Conservation (phyloP, 495 filamentous ascomycete species). For the Xylaria intraflava region DNA sequence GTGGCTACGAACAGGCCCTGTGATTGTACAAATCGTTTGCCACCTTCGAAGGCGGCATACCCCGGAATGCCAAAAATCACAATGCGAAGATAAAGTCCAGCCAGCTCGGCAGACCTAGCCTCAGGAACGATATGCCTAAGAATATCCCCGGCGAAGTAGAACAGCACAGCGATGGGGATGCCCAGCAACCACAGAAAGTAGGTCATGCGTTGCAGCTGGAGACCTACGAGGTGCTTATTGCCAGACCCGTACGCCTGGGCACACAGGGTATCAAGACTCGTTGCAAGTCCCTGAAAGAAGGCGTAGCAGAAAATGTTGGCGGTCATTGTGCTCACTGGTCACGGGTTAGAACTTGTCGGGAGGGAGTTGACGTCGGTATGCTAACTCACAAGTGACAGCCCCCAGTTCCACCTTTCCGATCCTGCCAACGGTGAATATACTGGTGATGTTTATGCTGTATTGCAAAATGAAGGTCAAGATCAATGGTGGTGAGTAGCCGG, state of each 20-base stretch:
- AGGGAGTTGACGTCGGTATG: no score
- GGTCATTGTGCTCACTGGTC: conserved; percentile 58
- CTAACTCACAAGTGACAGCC: conserved; percentile 48
- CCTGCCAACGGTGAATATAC: conserved; percentile 60
- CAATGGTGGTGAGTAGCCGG: conserved; percentile 51
- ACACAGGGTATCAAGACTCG: conserved; percentile 65
- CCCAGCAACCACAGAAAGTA: conserved; percentile 57
- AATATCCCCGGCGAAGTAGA: conserved; percentile 51
- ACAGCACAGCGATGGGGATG: conserved; percentile 56
- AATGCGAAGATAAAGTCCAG: conserved; percentile 61
- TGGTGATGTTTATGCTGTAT: conserved; percentile 63
- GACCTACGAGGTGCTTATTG: conserved; percentile 58
- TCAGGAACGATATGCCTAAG: conserved; percentile 56
- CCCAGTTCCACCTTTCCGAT: conserved; percentile 57
- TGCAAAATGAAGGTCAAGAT: conserved; percentile 67
- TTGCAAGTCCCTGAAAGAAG: conserved; percentile 63
- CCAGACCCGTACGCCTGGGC: conserved; percentile 70
- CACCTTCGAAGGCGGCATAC: conserved; percentile 61
- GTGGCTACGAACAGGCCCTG: conserved; percentile 65
- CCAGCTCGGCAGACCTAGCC: conserved; percentile 52
- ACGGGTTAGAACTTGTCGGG: conserved; percentile 2
- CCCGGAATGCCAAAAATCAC: conserved; percentile 60
- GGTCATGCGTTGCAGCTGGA: conserved; percentile 66
- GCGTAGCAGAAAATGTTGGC: conserved; percentile 68
- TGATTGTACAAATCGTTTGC: conserved; percentile 66